Evolutionary conservation across 805 yeast genomes (phyloP), one percentile per base, ranked within the genome.

Genomic region (Kluyveromyces starmeri): DNA sequence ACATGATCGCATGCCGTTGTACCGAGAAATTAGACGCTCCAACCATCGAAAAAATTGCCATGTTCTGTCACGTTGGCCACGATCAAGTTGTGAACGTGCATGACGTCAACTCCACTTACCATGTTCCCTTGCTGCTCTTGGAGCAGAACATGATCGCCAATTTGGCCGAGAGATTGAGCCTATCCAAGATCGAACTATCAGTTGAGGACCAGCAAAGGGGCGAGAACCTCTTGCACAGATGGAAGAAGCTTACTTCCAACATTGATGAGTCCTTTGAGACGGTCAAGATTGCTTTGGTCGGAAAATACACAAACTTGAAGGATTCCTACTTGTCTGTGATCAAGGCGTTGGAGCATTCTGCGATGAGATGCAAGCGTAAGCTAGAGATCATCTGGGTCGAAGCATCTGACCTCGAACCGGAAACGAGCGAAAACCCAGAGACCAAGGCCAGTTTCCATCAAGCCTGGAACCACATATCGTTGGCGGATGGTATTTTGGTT

Each of bases 41-140:
- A 45, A 86, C 96, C n/a, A 83, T 81, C 54, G 89, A 83, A 45
- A 92, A 92, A 65, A 89, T 92, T 55, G 92, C 96, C 40, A 92
- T 92, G 97, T 92, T 92, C 66, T 89, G 97, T 62, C 97, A 92
- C 56, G 98, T 92, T 48, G 96, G 96, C 20, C 83, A 94, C n/a
- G 86, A 89, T 38, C 97, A 94, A 68, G 97, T 92, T 31, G 72
- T 92, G 47, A 96, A 94, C 32, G 95, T 92, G 36, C 95, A 88
- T 55, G 98, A 92, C 62, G 94, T 92, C 49, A 83, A 83, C 67
- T 84, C 96, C 9, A 89, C 97, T 30, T 92, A 92, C 62, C 98
- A 92, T 58, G 97, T 92, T 50, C 99, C 99, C 30, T 69, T 92
- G 45, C 68, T 92, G 57, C 72, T 92, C 51, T 74, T 79, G 51